Evolutionary conservation across 257 asterid genomes (phyloP), one percentile per base, ranked within the genome.

Genomic region (Petunia secreta): DNA sequence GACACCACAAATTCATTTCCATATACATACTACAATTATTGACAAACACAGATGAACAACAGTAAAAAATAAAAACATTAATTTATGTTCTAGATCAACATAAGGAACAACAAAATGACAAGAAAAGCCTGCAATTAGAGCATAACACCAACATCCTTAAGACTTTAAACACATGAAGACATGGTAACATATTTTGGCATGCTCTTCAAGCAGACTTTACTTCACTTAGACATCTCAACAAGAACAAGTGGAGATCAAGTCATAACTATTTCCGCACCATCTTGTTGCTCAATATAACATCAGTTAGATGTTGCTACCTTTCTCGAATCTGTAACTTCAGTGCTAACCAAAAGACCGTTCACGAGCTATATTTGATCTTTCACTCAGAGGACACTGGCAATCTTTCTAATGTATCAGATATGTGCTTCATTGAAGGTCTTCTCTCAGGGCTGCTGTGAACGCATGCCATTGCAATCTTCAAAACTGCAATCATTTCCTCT

Each of bases 401-500:
- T 80, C 93, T 90, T 75, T 93, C 97, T 76, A 95, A 69, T 37
- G 90, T 88, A 52, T 92, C 99, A 5, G 82, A 80, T n/a, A 94
- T 81, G 67, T 88, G 89, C 84, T 95, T 92, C 95, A 90, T 91
- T 2, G 97, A 86, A 8, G 98, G 97, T 77, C 99, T 88, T 60
- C 88, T 87, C 2, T 96, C 98, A 0, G 97, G 98, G 81, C 91
- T 88, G 52, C 86, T 76, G 2, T 90, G 89, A 3, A 92, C 87
- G 88, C 98, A 96, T 8, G 95, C 97, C 96, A 96, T 89, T 6
- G 99, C 94, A 43, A 96, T 86, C 87, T 92, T 94, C 8, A 96
- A 80, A 54, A 91, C 94, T 0, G 89, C 88, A 2, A 96, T 89
- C 87, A 94, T 92, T 83, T 94, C 99, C 79, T 96, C 97, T 80